Evolutionary conservation across 805 yeast species (phyloP).

Genomic region (Wickerhamomyces subpelliculosus): DNA sequence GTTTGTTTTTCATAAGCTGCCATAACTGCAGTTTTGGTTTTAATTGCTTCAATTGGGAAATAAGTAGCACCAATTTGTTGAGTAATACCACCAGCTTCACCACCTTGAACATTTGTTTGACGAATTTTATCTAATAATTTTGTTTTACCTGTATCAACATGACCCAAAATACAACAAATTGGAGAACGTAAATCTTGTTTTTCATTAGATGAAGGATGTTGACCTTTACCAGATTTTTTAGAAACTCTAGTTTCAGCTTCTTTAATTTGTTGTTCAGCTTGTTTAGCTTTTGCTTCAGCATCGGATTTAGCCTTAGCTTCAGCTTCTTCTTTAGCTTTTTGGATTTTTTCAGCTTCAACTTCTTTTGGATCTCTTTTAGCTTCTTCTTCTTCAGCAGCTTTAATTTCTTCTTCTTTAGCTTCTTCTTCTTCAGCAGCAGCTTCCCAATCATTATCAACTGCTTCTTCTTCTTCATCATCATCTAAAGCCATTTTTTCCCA

Average conservation of each 20-base stretch:
- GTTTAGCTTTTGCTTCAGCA: constrained; percentile 16
- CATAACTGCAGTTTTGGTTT: constrained; percentile 89
- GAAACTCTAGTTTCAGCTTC: constrained; percentile 22
- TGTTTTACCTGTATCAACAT: constrained; percentile 99
- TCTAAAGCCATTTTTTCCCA: constrained; percentile 74
- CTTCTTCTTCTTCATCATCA: constrained; percentile 50
- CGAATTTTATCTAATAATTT: constrained; percentile 94
- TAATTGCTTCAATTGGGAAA: constrained; percentile 94
- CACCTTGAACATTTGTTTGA: constrained; percentile 99
- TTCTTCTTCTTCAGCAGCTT: constrained; percentile 16
- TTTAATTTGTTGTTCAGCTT: constrained; percentile 10
- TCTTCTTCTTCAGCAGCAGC: constrained; percentile 28
- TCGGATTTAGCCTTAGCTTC: constrained; percentile 20
- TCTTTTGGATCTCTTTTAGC: constrained; percentile 24
- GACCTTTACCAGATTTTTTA: constrained; percentile 13
- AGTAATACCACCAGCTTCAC: constrained; percentile 99
- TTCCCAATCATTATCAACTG: constrained; percentile 47
- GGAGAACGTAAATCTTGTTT: constrained; percentile 97
- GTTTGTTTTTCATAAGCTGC: constrained; percentile 74
- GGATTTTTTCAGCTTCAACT: constrained; percentile 20
- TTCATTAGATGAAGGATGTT: too few relatives aligned
- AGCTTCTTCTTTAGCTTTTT: constrained; percentile 24
- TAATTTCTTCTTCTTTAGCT: constrained; percentile 11
- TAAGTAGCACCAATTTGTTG: constrained; percentile 99
- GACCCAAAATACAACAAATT: constrained; percentile 97